Conservation (phyloP, 2,329 filamentous ascomycete species). For the Xylaria sp. region DNA sequence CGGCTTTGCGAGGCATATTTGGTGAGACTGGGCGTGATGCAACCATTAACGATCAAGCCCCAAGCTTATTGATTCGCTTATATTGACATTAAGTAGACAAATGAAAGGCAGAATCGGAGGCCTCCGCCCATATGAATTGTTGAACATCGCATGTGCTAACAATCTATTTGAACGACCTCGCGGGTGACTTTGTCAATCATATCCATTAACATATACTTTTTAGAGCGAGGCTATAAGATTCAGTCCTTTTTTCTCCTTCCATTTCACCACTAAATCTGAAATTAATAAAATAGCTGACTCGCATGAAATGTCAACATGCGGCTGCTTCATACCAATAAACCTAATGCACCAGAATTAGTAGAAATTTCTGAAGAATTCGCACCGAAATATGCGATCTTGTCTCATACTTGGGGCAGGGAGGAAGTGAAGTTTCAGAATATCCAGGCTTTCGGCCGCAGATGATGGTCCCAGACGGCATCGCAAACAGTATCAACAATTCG, state of each 20-base stretch:
- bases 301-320: slow-evolving; percentile 21
- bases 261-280: not conserved
- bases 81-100: too few species aligned
- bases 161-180: too few species aligned
- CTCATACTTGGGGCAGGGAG: slow-evolving; percentile 30
- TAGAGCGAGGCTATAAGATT: not conserved
- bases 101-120: too few species aligned
- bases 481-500: slow-evolving; percentile 19
- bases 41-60: too few species aligned
- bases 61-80: too few species aligned
- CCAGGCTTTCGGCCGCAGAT: slow-evolving; percentile 13
- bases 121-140: too few species aligned
- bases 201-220: too few species aligned
- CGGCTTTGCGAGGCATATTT: too few species aligned
- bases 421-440: slow-evolving; percentile 33
- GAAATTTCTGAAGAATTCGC: slow-evolving; percentile 21
- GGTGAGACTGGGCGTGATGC: too few species aligned
- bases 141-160: not conserved
- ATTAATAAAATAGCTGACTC: not conserved
- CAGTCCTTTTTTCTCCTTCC: not conserved
- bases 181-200: too few species aligned
- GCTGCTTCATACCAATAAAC: slow-evolving; percentile 18
- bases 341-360: slow-evolving; percentile 17
- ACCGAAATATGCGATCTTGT: slow-evolving; percentile 31
- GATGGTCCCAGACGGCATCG: slow-evolving; percentile 17